phyloP scores from a whole-genome alignment of 2,329 filamentous ascomycete genomes.

The Fusarium papillatum region DNA sequence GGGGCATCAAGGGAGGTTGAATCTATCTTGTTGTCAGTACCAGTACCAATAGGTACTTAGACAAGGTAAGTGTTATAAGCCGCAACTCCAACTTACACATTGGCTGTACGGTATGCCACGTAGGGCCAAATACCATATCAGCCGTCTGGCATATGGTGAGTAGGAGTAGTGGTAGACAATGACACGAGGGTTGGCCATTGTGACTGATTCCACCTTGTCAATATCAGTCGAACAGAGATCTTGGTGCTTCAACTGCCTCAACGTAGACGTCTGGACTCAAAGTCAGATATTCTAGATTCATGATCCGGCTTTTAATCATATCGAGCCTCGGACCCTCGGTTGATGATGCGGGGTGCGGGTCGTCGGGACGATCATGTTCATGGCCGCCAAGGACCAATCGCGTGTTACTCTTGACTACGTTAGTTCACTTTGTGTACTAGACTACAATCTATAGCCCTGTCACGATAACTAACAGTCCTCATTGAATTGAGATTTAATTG shows the following conservation, averaged over 20 bases:
- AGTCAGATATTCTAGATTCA: neutral
- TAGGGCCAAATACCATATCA: constrained; percentile 77
- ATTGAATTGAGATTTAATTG: constrained; percentile 9
- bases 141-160: constrained; percentile 74
- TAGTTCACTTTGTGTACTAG: neutral
- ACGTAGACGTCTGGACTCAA: neutral
- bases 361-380: constrained; percentile 1
- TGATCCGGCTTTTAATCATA: neutral
- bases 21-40: constrained; percentile 56
- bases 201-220: neutral
- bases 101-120: constrained; percentile 75
- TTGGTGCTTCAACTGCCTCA: neutral
- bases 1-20: constrained; percentile 76
- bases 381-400: constrained; percentile 27
- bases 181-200: constrained; percentile 51
- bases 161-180: constrained; percentile 76
- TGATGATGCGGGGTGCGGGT: constrained; percentile 30
- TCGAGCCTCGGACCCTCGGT: constrained; percentile 32
- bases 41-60: neutral
- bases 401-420: constrained; percentile 29
- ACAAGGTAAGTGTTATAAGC: neutral
- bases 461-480: neutral
- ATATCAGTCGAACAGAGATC: neutral
- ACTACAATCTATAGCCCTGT: neutral
- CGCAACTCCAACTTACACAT: constrained; percentile 68